These are phyloP conservation scores for Phytophthora pinifolia DNA, from an alignment of 352 stramenopile species.

Conservation along the genomic window DNA sequence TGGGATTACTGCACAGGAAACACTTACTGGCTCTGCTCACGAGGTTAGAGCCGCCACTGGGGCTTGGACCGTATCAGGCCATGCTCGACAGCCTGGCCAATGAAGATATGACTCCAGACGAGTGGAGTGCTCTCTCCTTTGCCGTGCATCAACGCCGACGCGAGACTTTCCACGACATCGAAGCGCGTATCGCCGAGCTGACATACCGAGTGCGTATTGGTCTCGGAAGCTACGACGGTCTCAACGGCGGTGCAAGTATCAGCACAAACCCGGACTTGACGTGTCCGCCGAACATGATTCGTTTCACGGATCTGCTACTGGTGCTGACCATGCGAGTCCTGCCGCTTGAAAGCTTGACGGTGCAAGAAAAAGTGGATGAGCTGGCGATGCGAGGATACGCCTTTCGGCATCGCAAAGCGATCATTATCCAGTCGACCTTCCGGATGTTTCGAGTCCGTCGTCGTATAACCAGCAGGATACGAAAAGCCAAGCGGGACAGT, in stretches of 20 bases:
- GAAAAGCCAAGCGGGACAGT: slow-evolving; percentile 11
- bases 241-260: slow-evolving; percentile 22
- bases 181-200: slow-evolving; percentile 66
- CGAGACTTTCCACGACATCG: slow-evolving; percentile 68
- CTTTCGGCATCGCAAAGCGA: slow-evolving; percentile 53
- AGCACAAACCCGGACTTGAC: slow-evolving; percentile 15
- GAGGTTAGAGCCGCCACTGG: slow-evolving; percentile 52
- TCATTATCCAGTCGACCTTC: slow-evolving; percentile 68
- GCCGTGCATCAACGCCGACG: slow-evolving; percentile 48
- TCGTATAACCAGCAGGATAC: slow-evolving; percentile 17
- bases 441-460: slow-evolving; percentile 54
- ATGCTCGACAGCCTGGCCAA: slow-evolving; percentile 34
- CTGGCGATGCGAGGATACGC: slow-evolving; percentile 72
- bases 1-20: slow-evolving; percentile 76
- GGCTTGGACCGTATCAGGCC: slow-evolving; percentile 44
- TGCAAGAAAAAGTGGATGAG: slow-evolving; percentile 85
- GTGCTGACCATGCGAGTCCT: slow-evolving; percentile 70
- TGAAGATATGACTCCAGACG: slow-evolving; percentile 38
- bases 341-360: slow-evolving; percentile 66
- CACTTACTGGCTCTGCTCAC: slow-evolving; percentile 61
- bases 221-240: slow-evolving; percentile 51
- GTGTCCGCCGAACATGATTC: slow-evolving; percentile 66
- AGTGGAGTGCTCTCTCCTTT: slow-evolving; percentile 24
- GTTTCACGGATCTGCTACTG: slow-evolving; percentile 72
- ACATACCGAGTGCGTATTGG: slow-evolving; percentile 63